Evolutionary conservation across 345 rosid species (phyloP).

Genomic region (Streptanthus diversifolius): DNA sequence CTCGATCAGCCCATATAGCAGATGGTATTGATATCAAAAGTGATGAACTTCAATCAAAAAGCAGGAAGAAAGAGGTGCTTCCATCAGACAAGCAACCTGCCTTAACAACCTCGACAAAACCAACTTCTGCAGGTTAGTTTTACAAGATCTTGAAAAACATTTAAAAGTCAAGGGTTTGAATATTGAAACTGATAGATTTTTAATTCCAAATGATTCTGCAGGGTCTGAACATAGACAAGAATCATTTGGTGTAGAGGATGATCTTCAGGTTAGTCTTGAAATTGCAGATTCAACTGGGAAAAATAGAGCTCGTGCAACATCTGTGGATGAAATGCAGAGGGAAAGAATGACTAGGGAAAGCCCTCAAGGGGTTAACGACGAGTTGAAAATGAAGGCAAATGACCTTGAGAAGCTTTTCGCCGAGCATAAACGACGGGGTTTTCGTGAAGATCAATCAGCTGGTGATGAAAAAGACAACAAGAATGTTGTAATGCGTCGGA

Average conservation of each 20-base stretch:
- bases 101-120: slow-evolving; percentile 47
- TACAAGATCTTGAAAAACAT: not conserved
- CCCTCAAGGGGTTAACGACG: slow-evolving; percentile 61
- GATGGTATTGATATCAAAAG: slow-evolving; percentile 31
- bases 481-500: slow-evolving; percentile 44
- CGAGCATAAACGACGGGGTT: slow-evolving; percentile 64
- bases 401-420: slow-evolving; percentile 83
- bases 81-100: slow-evolving; percentile 37
- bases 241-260: slow-evolving; percentile 47
- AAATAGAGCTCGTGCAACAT: slow-evolving; percentile 26
- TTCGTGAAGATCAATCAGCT: slow-evolving; percentile 48
- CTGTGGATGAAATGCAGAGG: slow-evolving; percentile 57
- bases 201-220: not conserved
- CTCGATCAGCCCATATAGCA: slow-evolving; percentile 54
- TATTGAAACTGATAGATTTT: not conserved
- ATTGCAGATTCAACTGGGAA: slow-evolving; percentile 37
- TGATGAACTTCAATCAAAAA: slow-evolving; percentile 37
- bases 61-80: slow-evolving; percentile 38
- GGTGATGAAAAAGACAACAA: slow-evolving; percentile 37
- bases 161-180: not conserved
- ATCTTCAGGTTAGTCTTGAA: slow-evolving; percentile 35
- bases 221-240: slow-evolving; percentile 51
- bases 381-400: slow-evolving; percentile 64
- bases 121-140: slow-evolving; percentile 35
- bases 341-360: slow-evolving; percentile 61